phyloP scores from a whole-genome alignment of 306 rosid species.

The Corylus americana region DNA sequence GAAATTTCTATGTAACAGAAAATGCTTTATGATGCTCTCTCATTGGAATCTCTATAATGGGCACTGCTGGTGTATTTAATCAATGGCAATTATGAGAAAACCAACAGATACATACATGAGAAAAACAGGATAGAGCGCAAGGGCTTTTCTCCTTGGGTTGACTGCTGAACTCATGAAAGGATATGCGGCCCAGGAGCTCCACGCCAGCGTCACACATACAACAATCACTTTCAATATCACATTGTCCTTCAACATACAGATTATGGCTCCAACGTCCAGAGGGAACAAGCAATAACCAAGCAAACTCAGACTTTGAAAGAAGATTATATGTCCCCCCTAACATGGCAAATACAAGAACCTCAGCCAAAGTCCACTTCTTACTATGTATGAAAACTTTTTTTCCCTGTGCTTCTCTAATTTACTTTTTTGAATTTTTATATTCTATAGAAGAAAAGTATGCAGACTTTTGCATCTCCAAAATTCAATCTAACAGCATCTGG shows the following conservation, averaged over 20 bases:
- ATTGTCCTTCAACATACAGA: constrained; percentile 90
- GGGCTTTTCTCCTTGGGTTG: constrained; percentile 98
- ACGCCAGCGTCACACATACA: constrained; percentile 85
- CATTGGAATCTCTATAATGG: constrained; percentile 27
- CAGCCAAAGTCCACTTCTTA: constrained; percentile 18
- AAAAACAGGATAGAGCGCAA: constrained; percentile 95
- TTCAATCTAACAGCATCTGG: background rate
- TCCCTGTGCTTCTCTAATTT: background rate
- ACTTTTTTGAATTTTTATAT: no score
- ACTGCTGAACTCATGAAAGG: constrained; percentile 99
- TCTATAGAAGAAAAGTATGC: background rate
- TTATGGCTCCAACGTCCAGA: constrained; percentile 81
- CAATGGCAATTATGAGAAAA: constrained; percentile 96
- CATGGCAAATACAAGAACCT: constrained; percentile 21
- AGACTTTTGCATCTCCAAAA: background rate
- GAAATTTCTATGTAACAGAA: constrained; percentile 55
- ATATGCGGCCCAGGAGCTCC: constrained; percentile 99
- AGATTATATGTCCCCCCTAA: constrained; percentile 97
- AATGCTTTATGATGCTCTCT: constrained; percentile 23
- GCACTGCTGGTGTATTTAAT: constrained; percentile 44
- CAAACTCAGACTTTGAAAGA: constrained; percentile 96
- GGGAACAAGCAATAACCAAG: constrained; percentile 97
- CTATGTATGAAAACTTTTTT: background rate
- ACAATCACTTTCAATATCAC: constrained; percentile 76
- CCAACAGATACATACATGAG: constrained; percentile 99